Base-by-base conservation (phyloP, 495 filamentous ascomycete genomes). In the Penicillium pulvis region DNA sequence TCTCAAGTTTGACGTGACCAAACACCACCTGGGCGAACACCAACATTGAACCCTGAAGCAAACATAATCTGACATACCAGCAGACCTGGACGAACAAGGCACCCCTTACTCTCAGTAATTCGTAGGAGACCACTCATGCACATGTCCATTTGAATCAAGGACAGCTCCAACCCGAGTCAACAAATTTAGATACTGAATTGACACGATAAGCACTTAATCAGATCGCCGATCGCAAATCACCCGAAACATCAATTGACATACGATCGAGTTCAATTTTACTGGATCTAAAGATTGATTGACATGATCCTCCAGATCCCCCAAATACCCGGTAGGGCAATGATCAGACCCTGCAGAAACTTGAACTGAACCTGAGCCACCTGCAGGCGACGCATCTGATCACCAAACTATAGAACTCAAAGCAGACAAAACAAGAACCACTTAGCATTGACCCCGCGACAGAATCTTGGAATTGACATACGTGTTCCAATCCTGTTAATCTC, bases 261-360 rank as follows among this genome's bases (percentile, higher is more conserved):
- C 2, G 28, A 28, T 28, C 28, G 4, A 28, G 28, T 2, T 28
- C 28, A 3, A 28, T 7, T 4, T 3, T 4, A 28, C 28, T 28
- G 28, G 28, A 28, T 28, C 28, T 28, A 4, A 28, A 28, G 6
- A 7, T 28, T 28, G 26, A 28, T 28, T 28, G 28, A 28, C 28
- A 28, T 28, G 28, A 28, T 28, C 12, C 4, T 45, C 42, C 42
- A n/a, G 42, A 45, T 45, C 17, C 6, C 9, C 19, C 20, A 23
- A 20, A 23, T 9, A 19, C 42, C 20, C 17, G 41, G 24, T 12
- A 47, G 41, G 31, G 4, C 39, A 50, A 55, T 10, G 28, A 26
- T 30, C 44, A 23, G 51, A 42, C 44, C 51, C 57, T 42, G 57
- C 51, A 58, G 41, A 47, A 26, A 47, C 44, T 9, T 51, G 24